Evolutionary conservation across 2,329 filamentous ascomycete genomes (phyloP).

Genomic region (Zymoseptoria brevis): DNA sequence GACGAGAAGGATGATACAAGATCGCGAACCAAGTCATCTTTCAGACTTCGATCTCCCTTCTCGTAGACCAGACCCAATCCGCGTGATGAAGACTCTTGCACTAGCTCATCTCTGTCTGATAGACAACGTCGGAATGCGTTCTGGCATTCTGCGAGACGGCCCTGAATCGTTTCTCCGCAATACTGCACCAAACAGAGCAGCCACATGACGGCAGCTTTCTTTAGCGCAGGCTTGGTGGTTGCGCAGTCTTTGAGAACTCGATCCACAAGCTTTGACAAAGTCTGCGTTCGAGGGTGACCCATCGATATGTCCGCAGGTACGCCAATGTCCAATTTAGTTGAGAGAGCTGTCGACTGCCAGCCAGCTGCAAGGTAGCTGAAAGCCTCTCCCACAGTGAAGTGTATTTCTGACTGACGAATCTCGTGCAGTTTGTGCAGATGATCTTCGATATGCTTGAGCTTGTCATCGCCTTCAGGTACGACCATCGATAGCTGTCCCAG

Average conservation of each 20-base stretch:
- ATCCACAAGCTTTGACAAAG: slow-evolving; percentile 53
- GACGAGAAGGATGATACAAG: slow-evolving; percentile 78
- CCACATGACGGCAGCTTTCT: slow-evolving; percentile 93
- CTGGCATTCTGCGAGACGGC: slow-evolving; percentile 69
- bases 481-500: slow-evolving; percentile 69
- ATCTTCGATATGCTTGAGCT: slow-evolving; percentile 52
- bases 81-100: slow-evolving; percentile 89
- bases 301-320: slow-evolving; percentile 33
- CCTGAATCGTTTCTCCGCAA: slow-evolving; percentile 75
- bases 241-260: slow-evolving; percentile 71
- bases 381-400: slow-evolving; percentile 86
- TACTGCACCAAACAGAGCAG: slow-evolving; percentile 85
- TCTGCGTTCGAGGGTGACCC: slow-evolving; percentile 29
- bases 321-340: slow-evolving; percentile 68
- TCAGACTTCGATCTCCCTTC: slow-evolving; percentile 72
- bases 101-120: slow-evolving; percentile 81
- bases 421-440: slow-evolving; percentile 72
- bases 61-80: slow-evolving; percentile 92
- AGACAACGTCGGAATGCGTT: slow-evolving; percentile 80
- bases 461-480: slow-evolving; percentile 39
- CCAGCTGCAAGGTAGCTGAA: slow-evolving; percentile 68
- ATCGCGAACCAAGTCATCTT: slow-evolving; percentile 76
- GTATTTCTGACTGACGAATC: slow-evolving; percentile 74
- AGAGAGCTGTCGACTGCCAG: slow-evolving; percentile 75
- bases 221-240: slow-evolving; percentile 76